Percentiles rank a stretch among this genome's conserved stretches.
Conservation (phyloP, 2,329 filamentous ascomycete species). For the Ascochyta fabae region DNA sequence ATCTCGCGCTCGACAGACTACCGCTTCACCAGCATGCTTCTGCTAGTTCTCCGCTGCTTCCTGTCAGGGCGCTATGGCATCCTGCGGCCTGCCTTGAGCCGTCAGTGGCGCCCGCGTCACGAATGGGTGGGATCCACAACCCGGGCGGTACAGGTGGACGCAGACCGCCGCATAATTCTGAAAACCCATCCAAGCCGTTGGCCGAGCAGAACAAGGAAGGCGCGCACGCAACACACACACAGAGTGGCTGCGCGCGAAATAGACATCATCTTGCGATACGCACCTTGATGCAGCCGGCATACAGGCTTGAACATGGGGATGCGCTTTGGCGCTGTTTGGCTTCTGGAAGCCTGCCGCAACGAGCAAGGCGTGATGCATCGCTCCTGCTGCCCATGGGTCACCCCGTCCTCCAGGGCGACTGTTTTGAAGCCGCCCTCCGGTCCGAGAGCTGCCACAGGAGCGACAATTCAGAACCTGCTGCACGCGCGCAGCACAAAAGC, state of each 20-base stretch:
- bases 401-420: conserved; percentile 29
- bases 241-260: conserved; percentile 7
- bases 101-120: conserved; percentile 42
- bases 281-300: conserved; percentile 20
- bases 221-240: background rate
- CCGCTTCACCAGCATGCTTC: conserved; percentile 37
- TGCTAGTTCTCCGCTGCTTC: conserved; percentile 37
- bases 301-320: conserved; percentile 18
- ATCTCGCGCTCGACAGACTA: conserved; percentile 33
- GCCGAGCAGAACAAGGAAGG: conserved; percentile 6
- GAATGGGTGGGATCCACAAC: conserved; percentile 31
- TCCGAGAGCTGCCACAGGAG: conserved; percentile 27
- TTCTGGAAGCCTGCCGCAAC: conserved; percentile 39
- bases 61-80: conserved; percentile 39
- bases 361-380: conserved; percentile 29
- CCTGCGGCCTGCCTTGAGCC: conserved; percentile 40
- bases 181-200: conserved; percentile 7
- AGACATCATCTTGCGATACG: conserved; percentile 10
- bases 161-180: conserved; percentile 11
- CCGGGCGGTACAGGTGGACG: conserved; percentile 12
- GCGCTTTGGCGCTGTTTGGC: conserved; percentile 25
- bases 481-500: conserved; percentile 20
- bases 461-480: conserved; percentile 15
- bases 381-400: conserved; percentile 22
- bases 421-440: conserved; percentile 27